A percentile compares a stretch with the other conserved stretches of the same genome.
Evolutionary conservation across 225 moss, liverwort and hornwort genomes (phyloP).

Genomic region (Polytrichum formosum): DNA sequence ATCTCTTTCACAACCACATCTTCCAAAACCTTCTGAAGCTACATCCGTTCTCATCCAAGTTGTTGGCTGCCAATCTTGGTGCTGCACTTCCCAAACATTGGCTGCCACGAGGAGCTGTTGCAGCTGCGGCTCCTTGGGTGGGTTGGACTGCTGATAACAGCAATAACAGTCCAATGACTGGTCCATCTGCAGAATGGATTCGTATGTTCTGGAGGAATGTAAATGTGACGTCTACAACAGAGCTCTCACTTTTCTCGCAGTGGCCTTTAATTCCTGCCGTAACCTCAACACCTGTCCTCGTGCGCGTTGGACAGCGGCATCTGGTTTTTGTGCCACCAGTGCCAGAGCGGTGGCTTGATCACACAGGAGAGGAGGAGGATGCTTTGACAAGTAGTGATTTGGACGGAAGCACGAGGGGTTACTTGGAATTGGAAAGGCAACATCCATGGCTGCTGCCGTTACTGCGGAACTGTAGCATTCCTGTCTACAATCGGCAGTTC

Average conservation of each 20-base stretch:
- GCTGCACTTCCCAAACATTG: conserved; percentile 64
- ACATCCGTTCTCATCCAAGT: conserved; percentile 61
- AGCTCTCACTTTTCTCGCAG: conserved; percentile 58
- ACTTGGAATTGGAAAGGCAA: conserved; percentile 57
- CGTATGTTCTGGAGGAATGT: conserved; percentile 73
- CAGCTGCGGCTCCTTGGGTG: conserved; percentile 65
- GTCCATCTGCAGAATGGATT: conserved; percentile 75
- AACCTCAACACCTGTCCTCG: conserved; percentile 55
- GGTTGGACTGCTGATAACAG: conserved; percentile 46
- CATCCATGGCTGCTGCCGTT: conserved; percentile 73
- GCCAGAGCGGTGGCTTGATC: conserved; percentile 18
- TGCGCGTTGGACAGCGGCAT: conserved; percentile 62
- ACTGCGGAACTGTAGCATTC: conserved; percentile 66
- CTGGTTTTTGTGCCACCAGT: conserved; percentile 78
- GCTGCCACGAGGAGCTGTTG: conserved; percentile 46
- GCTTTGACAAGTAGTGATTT: conserved; percentile 12
- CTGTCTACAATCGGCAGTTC: conserved; percentile 70
- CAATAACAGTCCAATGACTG: conserved; percentile 18
- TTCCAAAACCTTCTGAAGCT: conserved; percentile 62
- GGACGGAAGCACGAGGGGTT: conserved; percentile 40
- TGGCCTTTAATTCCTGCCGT: conserved; percentile 81
- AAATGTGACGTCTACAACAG: conserved; percentile 41
- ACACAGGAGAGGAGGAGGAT: conserved; percentile 14
- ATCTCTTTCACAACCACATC: conserved; percentile 51
- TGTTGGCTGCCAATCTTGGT: conserved; percentile 66